Evolutionary conservation across 1,139 yeast genomes (phyloP), one percentile per base, ranked within the genome.

Genomic region (Magnusiomyces clavatus): DNA sequence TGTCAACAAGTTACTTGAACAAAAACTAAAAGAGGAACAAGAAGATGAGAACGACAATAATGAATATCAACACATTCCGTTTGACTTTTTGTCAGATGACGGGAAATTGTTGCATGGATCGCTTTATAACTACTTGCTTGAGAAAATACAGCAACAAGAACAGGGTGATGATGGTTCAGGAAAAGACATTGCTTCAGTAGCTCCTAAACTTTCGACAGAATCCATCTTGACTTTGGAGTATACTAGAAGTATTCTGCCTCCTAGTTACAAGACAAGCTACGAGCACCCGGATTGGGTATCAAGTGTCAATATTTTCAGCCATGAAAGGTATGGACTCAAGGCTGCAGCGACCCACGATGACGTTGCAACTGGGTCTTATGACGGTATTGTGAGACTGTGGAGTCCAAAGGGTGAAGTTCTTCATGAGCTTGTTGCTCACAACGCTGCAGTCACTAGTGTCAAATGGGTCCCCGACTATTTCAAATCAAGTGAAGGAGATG

Each of bases 231-330:
- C 82, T 38, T 72, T 92, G 53, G 98, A 92, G 65, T 92, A 92
- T 70, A 88, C 96, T 16, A 77, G 96, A 60, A 90, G 96, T 0
- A 86, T 90, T 45, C 77, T 90, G 54, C 98, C 98, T 19, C 99
- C 99, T 13, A 82, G 92, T 42, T 90, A 81, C 64, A 74, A 89
- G 58, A 89, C 95, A 11, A 83, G 96, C 48, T 92, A 83, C 69
- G 80, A 83, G 62, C 90, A 90, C 64, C 96, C 90, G 58, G 99
- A 92, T 69, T 92, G 99, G 99, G 81, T 94, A 37, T 86, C 96
- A 10, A 78, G 95, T 1, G 77, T 90, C 46, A 81, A 81, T 63
- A 69, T 82, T 37, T 56, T 55, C 34, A 51, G 54, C n/a, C 48
- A 43, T 14, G 53, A 44, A 41, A 55, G 43, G 42, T 24, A 24